Evolutionary conservation across 495 filamentous ascomycete genomes (phyloP).

Genomic region (Penicillium herquei): DNA sequence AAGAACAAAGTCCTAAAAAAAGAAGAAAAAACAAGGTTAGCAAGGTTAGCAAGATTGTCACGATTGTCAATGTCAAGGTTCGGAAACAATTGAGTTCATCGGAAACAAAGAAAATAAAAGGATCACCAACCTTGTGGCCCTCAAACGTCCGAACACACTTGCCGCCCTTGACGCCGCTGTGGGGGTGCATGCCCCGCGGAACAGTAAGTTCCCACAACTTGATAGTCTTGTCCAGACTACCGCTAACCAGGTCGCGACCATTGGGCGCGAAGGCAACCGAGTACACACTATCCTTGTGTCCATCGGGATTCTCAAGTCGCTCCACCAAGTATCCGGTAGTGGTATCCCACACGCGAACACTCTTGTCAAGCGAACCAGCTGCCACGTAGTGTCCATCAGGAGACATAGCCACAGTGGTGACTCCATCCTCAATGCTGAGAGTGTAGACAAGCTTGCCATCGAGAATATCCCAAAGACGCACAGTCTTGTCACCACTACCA

Average conservation of each 20-base stretch:
- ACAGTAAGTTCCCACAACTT: slow-evolving; percentile 89
- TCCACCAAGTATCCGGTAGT: slow-evolving; percentile 77
- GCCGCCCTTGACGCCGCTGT: slow-evolving; percentile 67
- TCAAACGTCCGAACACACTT: slow-evolving; percentile 87
- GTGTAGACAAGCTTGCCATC: slow-evolving; percentile 69
- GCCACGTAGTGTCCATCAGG: slow-evolving; percentile 84
- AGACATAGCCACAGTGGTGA: slow-evolving; percentile 90
- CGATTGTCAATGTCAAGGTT: not conserved
- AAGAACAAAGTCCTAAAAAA: slow-evolving; percentile 78
- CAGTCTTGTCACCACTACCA: slow-evolving; percentile 82
- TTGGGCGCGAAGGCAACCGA: slow-evolving; percentile 88
- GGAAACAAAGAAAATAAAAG: not conserved
- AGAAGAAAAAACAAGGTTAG: slow-evolving; percentile 6
- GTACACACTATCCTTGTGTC: slow-evolving; percentile 91
- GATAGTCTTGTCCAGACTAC: slow-evolving; percentile 90
- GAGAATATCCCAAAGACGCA: slow-evolving; percentile 86
- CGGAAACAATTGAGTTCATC: not conserved
- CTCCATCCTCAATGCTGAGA: slow-evolving; percentile 83
- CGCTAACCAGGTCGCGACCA: slow-evolving; percentile 81
- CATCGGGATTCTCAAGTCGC: slow-evolving; percentile 79
- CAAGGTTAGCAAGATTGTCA: not conserved
- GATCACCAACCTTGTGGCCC: slow-evolving; percentile 77
- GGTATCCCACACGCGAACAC: slow-evolving; percentile 86
- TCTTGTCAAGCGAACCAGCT: slow-evolving; percentile 86
- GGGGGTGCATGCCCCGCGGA: slow-evolving; percentile 60